These are phyloP conservation scores for Penicillium lagena DNA, from an alignment of 495 filamentous ascomycete genomes.

Conservation along the genomic window DNA sequence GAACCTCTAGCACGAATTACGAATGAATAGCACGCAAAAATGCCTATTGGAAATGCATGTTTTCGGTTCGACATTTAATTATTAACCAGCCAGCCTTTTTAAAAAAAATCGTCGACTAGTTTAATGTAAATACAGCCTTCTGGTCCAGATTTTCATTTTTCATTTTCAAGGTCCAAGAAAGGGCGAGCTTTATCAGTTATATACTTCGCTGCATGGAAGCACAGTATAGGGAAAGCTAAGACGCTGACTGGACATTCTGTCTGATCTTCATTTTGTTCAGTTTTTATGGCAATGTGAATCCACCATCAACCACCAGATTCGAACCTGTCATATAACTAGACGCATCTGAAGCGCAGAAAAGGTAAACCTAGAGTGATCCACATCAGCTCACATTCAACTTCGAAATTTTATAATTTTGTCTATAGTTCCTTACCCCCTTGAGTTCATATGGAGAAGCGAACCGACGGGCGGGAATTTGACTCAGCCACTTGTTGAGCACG, in stretches of 20 bases:
- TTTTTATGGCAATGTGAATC: slow-evolving; percentile 19
- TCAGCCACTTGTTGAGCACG: slow-evolving; percentile 15
- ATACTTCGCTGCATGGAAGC: not conserved
- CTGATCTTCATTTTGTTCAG: not conserved
- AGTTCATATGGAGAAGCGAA: slow-evolving; percentile 22
- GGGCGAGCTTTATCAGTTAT: not conserved
- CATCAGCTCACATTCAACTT: not conserved
- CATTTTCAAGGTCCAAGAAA: too few species aligned
- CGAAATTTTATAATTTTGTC: not conserved
- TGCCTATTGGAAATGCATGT: too few species aligned
- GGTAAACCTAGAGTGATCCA: slow-evolving; percentile 10
- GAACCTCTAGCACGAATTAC: not conserved
- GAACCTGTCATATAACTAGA: slow-evolving; percentile 28
- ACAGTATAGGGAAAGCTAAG: not conserved
- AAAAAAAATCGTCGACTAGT: too few species aligned
- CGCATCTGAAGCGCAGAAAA: slow-evolving; percentile 25
- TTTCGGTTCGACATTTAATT: too few species aligned
- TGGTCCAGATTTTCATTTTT: too few species aligned
- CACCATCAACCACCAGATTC: slow-evolving; percentile 24
- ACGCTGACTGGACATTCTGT: not conserved
- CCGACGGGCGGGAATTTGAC: slow-evolving; percentile 21
- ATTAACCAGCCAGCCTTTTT: too few species aligned
- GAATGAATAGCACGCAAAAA: too few species aligned
- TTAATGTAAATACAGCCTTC: too few species aligned
- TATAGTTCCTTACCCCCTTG: slow-evolving; percentile 15